Percentiles rank a stretch among this genome's conserved stretches.
Conservation (phyloP, 345 rosid species). For the Hirschfeldia incana region DNA sequence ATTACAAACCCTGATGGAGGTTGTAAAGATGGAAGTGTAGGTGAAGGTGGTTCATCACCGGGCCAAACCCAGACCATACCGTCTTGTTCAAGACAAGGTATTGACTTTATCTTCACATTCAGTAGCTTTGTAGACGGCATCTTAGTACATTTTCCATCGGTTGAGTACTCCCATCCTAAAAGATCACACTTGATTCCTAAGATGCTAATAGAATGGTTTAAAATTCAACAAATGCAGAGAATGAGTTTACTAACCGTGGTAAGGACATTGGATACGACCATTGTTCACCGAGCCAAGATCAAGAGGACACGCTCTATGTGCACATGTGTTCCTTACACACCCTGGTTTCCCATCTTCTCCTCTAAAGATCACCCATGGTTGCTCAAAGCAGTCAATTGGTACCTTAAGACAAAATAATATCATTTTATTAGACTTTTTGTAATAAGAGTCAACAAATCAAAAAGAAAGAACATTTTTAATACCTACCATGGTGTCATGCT, state of each 20-base stretch:
- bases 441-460: background rate
- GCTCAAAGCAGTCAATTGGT: constrained; percentile 94
- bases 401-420: constrained; percentile 45
- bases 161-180: constrained; percentile 96
- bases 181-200: background rate
- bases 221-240: background rate
- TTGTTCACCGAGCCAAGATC: constrained; percentile 91
- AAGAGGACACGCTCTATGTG: constrained; percentile 98
- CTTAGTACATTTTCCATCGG: constrained; percentile 90
- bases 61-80: constrained; percentile 99
- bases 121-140: constrained; percentile 87
- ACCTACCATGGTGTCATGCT: constrained; percentile 88
- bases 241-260: constrained; percentile 73
- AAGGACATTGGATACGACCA: constrained; percentile 95
- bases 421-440: background rate
- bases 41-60: constrained; percentile 74
- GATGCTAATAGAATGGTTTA: background rate
- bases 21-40: constrained; percentile 67
- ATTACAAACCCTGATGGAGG: constrained; percentile 90
- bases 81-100: constrained; percentile 91
- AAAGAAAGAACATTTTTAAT: background rate
- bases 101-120: constrained; percentile 68
- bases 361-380: constrained; percentile 92
- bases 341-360: constrained; percentile 97
- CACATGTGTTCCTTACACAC: constrained; percentile 90